Evolutionary conservation across 2,329 filamentous ascomycete species (phyloP).

Genomic region (Tolypocladium inflatum): DNA sequence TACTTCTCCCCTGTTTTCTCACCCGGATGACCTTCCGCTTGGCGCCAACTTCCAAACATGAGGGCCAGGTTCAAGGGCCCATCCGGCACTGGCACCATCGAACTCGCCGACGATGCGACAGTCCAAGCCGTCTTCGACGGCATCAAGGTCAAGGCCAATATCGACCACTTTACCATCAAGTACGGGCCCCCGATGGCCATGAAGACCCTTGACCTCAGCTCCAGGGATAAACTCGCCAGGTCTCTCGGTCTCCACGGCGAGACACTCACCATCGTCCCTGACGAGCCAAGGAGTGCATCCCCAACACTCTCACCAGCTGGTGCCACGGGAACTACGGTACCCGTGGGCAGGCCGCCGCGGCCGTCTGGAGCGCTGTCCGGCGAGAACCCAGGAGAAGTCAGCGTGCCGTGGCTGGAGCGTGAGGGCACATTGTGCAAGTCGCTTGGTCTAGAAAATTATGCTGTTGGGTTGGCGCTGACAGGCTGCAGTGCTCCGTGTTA

Average conservation of each 20-base stretch:
- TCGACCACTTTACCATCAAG: slow-evolving; percentile 65
- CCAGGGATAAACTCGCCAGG: slow-evolving; percentile 37
- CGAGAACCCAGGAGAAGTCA: slow-evolving; percentile 19
- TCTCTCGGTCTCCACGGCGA: slow-evolving; percentile 39
- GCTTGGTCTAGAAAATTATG: background rate
- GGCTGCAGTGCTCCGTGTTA: slow-evolving; percentile 67
- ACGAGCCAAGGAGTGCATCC: slow-evolving; percentile 17
- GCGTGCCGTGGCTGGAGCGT: slow-evolving; percentile 38
- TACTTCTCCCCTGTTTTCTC: background rate
- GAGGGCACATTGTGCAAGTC: slow-evolving; percentile 39
- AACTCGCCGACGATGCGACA: slow-evolving; percentile 58
- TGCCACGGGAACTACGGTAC: background rate
- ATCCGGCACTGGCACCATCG: slow-evolving; percentile 60
- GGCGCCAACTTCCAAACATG: slow-evolving; percentile 35
- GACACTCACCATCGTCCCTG: slow-evolving; percentile 38
- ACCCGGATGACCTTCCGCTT: background rate
- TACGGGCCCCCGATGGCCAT: slow-evolving; percentile 66
- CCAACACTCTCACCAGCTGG: background rate
- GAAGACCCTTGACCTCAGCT: slow-evolving; percentile 53
- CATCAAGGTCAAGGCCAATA: slow-evolving; percentile 54
- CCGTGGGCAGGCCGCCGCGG: background rate
- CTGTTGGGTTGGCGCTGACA: slow-evolving; percentile 1
- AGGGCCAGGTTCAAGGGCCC: slow-evolving; percentile 69
- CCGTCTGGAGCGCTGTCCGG: background rate
- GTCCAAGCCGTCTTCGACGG: slow-evolving; percentile 50